A percentile compares a stretch with the other conserved stretches of the same genome.
Conservation (phyloP, 345 rosid genomes). For the Brassica cretica region DNA sequence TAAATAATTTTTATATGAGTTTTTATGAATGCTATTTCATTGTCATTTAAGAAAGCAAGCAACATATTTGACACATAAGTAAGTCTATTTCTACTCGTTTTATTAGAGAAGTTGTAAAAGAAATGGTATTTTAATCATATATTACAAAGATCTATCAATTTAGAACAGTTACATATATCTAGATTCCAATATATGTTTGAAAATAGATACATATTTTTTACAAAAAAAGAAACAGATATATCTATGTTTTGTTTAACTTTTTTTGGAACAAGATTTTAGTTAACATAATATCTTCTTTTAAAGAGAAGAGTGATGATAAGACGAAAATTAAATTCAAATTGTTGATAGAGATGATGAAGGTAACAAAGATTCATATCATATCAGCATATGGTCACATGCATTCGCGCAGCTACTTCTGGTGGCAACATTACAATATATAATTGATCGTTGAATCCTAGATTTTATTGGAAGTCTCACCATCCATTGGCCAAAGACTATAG, state of each 20-base stretch:
- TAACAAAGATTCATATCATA: slow-evolving; percentile 14
- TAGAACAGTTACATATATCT: background rate
- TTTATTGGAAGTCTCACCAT: slow-evolving; percentile 1
- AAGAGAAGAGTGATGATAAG: background rate
- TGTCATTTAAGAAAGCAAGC: background rate
- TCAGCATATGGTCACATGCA: slow-evolving; percentile 32
- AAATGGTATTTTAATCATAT: background rate
- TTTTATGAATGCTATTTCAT: background rate
- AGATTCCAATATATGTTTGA: background rate
- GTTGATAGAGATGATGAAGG: slow-evolving; percentile 10
- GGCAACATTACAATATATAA: slow-evolving; percentile 19
- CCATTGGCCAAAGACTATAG: background rate
- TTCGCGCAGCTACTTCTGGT: slow-evolving; percentile 28
- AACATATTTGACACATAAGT: background rate
- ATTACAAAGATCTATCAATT: background rate
- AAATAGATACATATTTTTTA: background rate
- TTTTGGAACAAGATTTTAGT: no score
- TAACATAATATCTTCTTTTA: background rate
- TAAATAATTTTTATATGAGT: background rate
- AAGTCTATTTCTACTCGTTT: background rate
- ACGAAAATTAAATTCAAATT: background rate
- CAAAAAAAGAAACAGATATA: no score
- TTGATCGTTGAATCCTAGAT: background rate
- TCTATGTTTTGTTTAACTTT: no score
- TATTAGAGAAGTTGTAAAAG: background rate